These are phyloP conservation scores for Epichloe glyceriae DNA, from an alignment of 2,329 filamentous ascomycete species.

Conservation along the genomic window DNA sequence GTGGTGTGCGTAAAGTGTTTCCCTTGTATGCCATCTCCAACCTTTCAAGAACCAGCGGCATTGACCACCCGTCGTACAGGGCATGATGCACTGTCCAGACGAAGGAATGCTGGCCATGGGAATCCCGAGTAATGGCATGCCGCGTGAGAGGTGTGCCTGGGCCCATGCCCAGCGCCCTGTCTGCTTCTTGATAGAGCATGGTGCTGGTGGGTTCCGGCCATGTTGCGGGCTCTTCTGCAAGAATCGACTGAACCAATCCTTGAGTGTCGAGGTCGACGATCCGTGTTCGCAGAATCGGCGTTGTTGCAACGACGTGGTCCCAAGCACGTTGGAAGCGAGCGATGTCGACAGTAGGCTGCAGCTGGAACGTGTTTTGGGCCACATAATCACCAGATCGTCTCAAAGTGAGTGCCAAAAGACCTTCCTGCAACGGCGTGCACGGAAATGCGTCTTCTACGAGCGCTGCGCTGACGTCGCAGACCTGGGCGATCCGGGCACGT, in stretches of 20 bases:
- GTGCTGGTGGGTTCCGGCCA: conserved; percentile 15
- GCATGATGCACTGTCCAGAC: conserved; percentile 30
- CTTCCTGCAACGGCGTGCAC: conserved; percentile 5
- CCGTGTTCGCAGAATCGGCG: conserved; percentile 5
- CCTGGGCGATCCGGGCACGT: background rate
- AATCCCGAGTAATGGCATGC: conserved; percentile 23
- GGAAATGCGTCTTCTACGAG: conserved; percentile 2
- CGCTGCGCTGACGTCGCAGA: background rate
- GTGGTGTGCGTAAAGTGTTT: conserved; percentile 12
- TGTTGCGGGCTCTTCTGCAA: conserved; percentile 9
- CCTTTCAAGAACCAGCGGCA: conserved; percentile 28
- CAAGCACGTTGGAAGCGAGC: conserved; percentile 1
- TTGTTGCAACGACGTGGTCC: background rate
- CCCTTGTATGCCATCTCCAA: conserved; percentile 24
- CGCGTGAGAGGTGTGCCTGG: conserved; percentile 28
- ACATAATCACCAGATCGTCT: conserved; percentile 2
- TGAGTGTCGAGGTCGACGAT: conserved; percentile 1
- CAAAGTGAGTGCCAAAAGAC: conserved; percentile 1
- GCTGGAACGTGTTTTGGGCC: background rate
- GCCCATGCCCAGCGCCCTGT: conserved; percentile 22
- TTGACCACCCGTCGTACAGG: conserved; percentile 38
- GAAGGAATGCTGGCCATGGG: conserved; percentile 25
- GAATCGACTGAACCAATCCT: conserved; percentile 2
- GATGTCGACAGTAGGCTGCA: background rate
- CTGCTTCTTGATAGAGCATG: conserved; percentile 21